A percentile compares a stretch with the other conserved stretches of the same genome.
Evolutionary conservation across 371 early-diverging fungal genomes (phyloP).

Genomic region (Amoeboaphelidium protococcarum): DNA sequence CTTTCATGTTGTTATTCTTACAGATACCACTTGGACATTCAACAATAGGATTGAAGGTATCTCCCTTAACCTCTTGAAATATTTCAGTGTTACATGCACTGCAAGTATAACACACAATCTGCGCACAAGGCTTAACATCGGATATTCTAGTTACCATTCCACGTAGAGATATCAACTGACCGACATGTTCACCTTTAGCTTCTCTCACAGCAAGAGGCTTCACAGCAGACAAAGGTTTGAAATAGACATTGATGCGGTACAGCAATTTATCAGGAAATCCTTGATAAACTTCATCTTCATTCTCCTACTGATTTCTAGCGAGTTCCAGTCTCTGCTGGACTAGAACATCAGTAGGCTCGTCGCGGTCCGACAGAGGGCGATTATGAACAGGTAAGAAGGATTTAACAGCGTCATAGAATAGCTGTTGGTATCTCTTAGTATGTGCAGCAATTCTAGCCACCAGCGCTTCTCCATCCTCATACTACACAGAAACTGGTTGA

Average conservation of each 20-base stretch:
- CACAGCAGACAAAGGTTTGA: constrained; percentile 39
- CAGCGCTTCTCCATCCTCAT: too few species aligned
- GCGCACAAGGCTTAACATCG: constrained; percentile 83
- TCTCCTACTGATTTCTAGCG: too few species aligned
- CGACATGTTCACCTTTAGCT: constrained; percentile 52
- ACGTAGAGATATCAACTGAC: constrained; percentile 61
- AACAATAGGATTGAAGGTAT: constrained; percentile 56
- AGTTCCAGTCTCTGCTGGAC: too few species aligned
- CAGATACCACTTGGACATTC: constrained; percentile 73
- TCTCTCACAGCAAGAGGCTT: constrained; percentile 57
- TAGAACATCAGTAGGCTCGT: too few species aligned
- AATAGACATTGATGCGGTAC: constrained; percentile 33
- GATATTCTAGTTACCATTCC: constrained; percentile 91
- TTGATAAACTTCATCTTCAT: too few species aligned
- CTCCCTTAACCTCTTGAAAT: constrained; percentile 75
- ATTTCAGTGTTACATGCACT: constrained; percentile 92
- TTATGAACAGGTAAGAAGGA: too few species aligned
- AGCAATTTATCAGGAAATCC: too few species aligned
- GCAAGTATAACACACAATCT: constrained; percentile 82
- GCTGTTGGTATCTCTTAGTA: too few species aligned
- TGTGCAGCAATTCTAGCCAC: too few species aligned
- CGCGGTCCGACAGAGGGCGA: too few species aligned
- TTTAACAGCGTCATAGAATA: too few species aligned
- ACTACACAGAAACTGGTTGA: too few species aligned
- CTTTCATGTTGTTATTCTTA: constrained; percentile 50